A percentile compares a stretch with the other conserved stretches of the same genome.
Evolutionary conservation across 179 eudicot genomes (phyloP).

Genomic region (Gypsophila paniculata): DNA sequence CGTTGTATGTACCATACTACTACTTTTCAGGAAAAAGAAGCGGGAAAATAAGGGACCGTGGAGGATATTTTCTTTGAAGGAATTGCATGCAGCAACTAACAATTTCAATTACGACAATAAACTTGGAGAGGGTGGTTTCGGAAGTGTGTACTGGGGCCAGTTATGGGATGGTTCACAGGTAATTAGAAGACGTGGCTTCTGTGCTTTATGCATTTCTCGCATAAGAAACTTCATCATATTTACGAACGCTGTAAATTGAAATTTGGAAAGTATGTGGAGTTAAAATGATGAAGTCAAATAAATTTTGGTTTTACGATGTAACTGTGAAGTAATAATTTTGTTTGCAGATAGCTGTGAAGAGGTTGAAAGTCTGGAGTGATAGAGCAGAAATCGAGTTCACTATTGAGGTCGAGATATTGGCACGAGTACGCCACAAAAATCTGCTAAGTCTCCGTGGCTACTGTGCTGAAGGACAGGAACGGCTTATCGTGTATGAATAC

Average conservation of each 20-base stretch:
- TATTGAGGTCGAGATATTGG: constrained; percentile 76
- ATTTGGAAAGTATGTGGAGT: no score
- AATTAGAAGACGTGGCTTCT: constrained; percentile 8
- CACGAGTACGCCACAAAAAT: constrained; percentile 79
- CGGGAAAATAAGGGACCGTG: constrained; percentile 50
- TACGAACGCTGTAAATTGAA: background rate
- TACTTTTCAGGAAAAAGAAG: constrained; percentile 48
- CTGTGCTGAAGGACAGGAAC: constrained; percentile 93
- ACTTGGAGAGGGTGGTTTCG: constrained; percentile 92
- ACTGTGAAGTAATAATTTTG: constrained; percentile 2
- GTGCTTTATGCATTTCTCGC: background rate
- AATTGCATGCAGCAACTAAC: constrained; percentile 85
- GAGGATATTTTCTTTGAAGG: constrained; percentile 87
- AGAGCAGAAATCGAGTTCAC: constrained; percentile 79
- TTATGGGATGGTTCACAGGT: constrained; percentile 99
- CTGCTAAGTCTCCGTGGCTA: constrained; percentile 78
- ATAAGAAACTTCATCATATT: background rate
- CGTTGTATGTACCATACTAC: background rate
- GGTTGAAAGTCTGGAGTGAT: constrained; percentile 82
- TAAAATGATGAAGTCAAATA: background rate
- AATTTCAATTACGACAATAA: constrained; percentile 88
- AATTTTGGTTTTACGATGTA: background rate
- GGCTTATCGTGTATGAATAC: constrained; percentile 82
- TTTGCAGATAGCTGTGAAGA: constrained; percentile 91
- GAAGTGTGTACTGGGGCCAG: constrained; percentile 98